Base-by-base conservation (phyloP, 495 filamentous ascomycete genomes). In the Thermothielavioides terrestris region DNA sequence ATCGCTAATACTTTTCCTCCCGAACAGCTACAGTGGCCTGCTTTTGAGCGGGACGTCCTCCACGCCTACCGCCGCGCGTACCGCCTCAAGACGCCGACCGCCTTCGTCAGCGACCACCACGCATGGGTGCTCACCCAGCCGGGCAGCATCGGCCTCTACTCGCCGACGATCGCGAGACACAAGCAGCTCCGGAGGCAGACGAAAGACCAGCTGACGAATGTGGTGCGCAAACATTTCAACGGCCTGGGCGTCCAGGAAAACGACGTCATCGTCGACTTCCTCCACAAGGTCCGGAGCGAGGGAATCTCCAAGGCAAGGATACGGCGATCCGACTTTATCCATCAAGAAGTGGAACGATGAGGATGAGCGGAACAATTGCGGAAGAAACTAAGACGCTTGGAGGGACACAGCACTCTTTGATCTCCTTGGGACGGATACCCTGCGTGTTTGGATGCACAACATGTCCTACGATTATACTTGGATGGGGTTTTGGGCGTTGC, bases 191-290 rank as follows among this genome's bases (percentile, higher is more conserved):
- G 85, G 41, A 74, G 85, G 45, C 80, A 91, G 60, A 76, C 76
- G 58, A 85, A 87, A 60, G 82, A 90, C 22, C 78, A 89, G 56
- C 75, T 96, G 30, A 86, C 88, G n/a, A 75, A 82, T 49, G 75
- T 84, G 9, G 88, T 92, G 21, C 72, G 90, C 50, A 94, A 89
- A 69, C 86, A 95, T 64, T 95, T 96, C 66, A 95, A 95, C 61
- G 83, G 80, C 20, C 75, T 85, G 41, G 87, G 84, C 9, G 78
- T 95, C 11, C 82, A 81, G 45, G 90, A 96, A 66, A 88, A 83
- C 55, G 90, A 95, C 58, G 84, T 88, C 27, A 85, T 94, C 46
- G 88, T 89, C 17, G 82, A 88, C 55, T 85, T 95, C 61, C 60
- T 92, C 41, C 94, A 96, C 69, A 90, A 86, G 54, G 83, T 89